These are phyloP conservation scores for Asterionellopsis glacialis DNA, from an alignment of 108 stramenopile genomes.

Conservation along the genomic window DNA sequence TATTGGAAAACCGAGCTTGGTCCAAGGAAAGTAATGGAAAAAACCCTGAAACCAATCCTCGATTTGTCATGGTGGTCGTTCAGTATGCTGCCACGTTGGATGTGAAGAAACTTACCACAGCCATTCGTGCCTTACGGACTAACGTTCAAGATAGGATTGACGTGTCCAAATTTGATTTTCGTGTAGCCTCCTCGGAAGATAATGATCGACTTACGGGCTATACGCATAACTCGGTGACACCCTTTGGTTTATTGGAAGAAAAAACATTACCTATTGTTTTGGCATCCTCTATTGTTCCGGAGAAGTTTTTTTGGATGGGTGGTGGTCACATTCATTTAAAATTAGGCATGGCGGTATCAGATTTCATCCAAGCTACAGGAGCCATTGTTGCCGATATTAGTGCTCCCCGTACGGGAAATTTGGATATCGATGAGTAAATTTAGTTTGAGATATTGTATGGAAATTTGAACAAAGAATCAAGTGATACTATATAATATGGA, in stretches of 20 bases:
- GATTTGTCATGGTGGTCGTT: constrained; percentile 70
- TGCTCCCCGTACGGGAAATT: constrained; percentile 16
- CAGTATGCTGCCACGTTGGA: constrained; percentile 76
- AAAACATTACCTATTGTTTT: constrained; percentile 57
- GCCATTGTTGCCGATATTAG: constrained; percentile 24
- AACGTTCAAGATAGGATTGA: constrained; percentile 39
- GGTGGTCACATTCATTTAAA: constrained; percentile 79
- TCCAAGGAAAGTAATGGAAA: constrained; percentile 30
- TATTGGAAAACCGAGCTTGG: constrained; percentile 60
- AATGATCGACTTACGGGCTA: constrained; percentile 75
- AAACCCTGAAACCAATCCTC: constrained; percentile 45
- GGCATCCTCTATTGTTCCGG: constrained; percentile 36
- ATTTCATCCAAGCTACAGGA: constrained; percentile 47
- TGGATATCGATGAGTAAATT: too few relatives aligned
- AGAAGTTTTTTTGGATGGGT: constrained; percentile 78
- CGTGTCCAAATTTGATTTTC: constrained; percentile 53
- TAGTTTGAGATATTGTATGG: too few relatives aligned
- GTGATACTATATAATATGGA: too few relatives aligned
- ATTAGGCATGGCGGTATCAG: constrained; percentile 65
- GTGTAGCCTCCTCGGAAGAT: constrained; percentile 58
- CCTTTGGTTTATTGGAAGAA: constrained; percentile 65
- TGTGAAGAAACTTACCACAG: constrained; percentile 46
- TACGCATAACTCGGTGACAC: constrained; percentile 69
- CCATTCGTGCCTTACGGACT: constrained; percentile 58
- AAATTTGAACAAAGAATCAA: too few relatives aligned